phyloP scores from a whole-genome alignment of 1,284 basidiomycete genomes.

The Puccinia horiana region DNA sequence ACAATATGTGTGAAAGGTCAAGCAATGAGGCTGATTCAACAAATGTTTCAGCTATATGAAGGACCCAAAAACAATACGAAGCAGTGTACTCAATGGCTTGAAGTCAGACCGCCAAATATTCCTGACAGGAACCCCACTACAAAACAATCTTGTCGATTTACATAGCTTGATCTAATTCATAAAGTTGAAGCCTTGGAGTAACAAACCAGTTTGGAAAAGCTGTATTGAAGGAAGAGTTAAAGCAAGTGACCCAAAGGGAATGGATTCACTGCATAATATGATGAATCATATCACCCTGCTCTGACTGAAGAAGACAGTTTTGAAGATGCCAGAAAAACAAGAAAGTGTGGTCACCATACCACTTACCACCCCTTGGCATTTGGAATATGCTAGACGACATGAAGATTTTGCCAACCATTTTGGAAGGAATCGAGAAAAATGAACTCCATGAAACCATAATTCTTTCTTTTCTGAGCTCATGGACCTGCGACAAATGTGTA shows the following conservation, averaged over 20 bases:
- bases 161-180: conserved; percentile 57
- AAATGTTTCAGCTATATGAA: no score
- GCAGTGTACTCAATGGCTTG: conserved; percentile 57
- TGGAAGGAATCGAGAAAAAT: not conserved
- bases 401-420: not conserved
- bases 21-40: not conserved
- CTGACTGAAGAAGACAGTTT: no score
- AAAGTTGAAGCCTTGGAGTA: conserved; percentile 57
- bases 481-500: not conserved
- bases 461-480: not conserved
- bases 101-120: conserved; percentile 56
- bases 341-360: not conserved
- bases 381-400: not conserved
- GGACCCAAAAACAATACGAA: no score
- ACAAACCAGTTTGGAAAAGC: conserved; percentile 57
- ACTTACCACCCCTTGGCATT: not conserved
- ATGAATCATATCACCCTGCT: not conserved
- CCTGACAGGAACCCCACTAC: conserved; percentile 50
- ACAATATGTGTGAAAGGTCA: not conserved
- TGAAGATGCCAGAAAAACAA: not conserved
- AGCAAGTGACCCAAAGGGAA: not conserved
- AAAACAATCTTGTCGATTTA: conserved; percentile 57
- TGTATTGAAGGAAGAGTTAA: no score
- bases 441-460: not conserved
- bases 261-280: not conserved